Conservation (phyloP, 768 basidiomycete genomes). For the Cystofilobasidium bisporidii region DNA sequence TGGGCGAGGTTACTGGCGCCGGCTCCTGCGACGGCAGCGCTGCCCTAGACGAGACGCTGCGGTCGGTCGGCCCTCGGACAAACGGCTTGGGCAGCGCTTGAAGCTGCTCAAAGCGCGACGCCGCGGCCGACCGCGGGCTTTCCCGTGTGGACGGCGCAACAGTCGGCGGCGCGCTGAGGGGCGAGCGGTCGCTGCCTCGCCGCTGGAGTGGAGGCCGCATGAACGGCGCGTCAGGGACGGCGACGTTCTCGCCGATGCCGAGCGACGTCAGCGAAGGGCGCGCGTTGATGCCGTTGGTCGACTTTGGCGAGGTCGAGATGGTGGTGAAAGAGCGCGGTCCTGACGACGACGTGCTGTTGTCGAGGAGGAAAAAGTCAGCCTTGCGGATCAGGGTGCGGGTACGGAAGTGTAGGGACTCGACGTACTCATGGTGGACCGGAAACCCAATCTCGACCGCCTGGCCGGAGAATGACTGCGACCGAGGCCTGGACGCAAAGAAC, state of each 20-base stretch:
- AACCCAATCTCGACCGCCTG: slow-evolving; percentile 13
- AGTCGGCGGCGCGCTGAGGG: background rate
- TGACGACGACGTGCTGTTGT: too few species aligned
- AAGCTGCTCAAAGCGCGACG: background rate
- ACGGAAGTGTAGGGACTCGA: background rate
- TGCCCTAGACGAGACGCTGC: background rate
- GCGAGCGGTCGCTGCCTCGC: background rate
- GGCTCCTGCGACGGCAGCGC: background rate
- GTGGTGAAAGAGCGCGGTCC: background rate
- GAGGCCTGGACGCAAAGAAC: slow-evolving; percentile 10
- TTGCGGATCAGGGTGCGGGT: background rate
- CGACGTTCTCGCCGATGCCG: background rate
- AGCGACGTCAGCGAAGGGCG: background rate
- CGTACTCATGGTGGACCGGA: background rate
- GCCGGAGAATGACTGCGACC: slow-evolving; percentile 13
- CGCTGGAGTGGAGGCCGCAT: background rate
- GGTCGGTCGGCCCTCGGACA: background rate
- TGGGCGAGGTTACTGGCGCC: background rate
- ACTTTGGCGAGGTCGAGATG: background rate
- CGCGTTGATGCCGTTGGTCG: background rate
- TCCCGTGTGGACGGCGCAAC: background rate
- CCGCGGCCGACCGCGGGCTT: background rate
- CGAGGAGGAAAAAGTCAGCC: background rate
- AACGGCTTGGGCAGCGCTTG: background rate
- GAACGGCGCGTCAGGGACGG: background rate